These are phyloP conservation scores for Scalesia atractyloides DNA, from an alignment of 129 eudicot genomes.

Conservation along the genomic window DNA sequence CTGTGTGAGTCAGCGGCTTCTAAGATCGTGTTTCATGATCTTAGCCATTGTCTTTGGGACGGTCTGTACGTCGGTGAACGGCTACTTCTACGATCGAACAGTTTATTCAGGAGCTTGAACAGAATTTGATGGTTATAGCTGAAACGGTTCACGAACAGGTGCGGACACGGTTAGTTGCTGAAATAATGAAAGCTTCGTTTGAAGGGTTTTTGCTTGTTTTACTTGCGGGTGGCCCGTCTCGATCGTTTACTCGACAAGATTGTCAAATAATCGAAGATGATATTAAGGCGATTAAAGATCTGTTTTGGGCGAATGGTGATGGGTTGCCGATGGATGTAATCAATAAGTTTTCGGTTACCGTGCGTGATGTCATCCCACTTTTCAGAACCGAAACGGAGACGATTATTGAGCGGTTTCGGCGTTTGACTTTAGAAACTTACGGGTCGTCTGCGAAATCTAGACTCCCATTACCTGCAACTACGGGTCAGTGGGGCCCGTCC, in stretches of 20 bases:
- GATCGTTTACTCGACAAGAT: conserved; percentile 71
- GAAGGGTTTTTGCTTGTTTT: conserved; percentile 91
- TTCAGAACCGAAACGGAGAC: conserved; percentile 68
- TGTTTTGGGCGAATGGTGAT: conserved; percentile 94
- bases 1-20: conserved; percentile 75
- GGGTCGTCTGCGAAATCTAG: conserved; percentile 89
- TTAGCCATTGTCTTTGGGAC: conserved; percentile 76
- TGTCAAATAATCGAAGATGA: conserved; percentile 79
- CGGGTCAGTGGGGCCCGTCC: conserved; percentile 88
- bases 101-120: conserved; percentile 81
- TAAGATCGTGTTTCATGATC: conserved; percentile 79
- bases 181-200: conserved; percentile 82
- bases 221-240: conserved; percentile 92
- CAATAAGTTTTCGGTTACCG: conserved; percentile 68
- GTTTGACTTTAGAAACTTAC: conserved; percentile 68
- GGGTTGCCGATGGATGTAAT: conserved; percentile 83
- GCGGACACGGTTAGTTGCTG: conserved; percentile 81
- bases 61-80: conserved; percentile 81
- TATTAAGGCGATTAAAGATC: conserved; percentile 75
- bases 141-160: conserved; percentile 77
- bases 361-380: conserved; percentile 76
- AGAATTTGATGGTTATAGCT: conserved; percentile 54
- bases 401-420: conserved; percentile 73
- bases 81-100: conserved; percentile 78
- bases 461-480: conserved; percentile 87